Evolutionary conservation across 106 monocot species (phyloP).

Genomic region (Apostasia ramifera): DNA sequence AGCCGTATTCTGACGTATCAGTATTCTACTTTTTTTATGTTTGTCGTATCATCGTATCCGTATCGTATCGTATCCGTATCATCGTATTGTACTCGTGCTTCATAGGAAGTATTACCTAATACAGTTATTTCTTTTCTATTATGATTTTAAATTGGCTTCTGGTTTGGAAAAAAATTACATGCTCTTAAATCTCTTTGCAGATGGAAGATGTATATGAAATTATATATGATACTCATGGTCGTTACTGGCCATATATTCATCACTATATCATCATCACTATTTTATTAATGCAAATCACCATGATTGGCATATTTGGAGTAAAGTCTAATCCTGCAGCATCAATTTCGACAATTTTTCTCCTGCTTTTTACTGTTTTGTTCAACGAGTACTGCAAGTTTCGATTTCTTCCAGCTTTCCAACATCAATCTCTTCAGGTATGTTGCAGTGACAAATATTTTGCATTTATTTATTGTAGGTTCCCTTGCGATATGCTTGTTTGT

Average conservation of each 20-base stretch:
- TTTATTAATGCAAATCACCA: constrained; percentile 63
- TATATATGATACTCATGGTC: constrained; percentile 52
- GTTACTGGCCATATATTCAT: constrained; percentile 72
- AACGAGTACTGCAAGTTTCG: constrained; percentile 69
- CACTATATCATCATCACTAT: constrained; percentile 51
- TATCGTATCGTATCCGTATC: too few species aligned
- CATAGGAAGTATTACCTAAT: too few species aligned
- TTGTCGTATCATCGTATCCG: too few species aligned
- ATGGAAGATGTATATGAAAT: constrained; percentile 76
- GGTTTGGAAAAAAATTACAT: too few species aligned
- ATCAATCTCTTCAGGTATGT: constrained; percentile 37
- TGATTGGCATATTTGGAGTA: constrained; percentile 65
- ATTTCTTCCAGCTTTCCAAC: constrained; percentile 50
- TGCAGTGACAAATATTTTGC: neutral
- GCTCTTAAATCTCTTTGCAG: constrained; percentile 17
- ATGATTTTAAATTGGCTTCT: too few species aligned
- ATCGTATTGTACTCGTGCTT: too few species aligned
- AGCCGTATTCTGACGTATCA: too few species aligned
- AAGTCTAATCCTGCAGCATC: constrained; percentile 70
- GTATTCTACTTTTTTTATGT: too few species aligned
- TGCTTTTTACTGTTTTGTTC: constrained; percentile 46
- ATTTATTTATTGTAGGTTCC: too few species aligned
- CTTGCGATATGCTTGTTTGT: too few species aligned
- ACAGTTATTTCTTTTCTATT: too few species aligned
- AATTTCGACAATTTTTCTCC: constrained; percentile 42